phyloP scores from a whole-genome alignment of 176 grass and related monocot species.

The Carex kokanica region DNA sequence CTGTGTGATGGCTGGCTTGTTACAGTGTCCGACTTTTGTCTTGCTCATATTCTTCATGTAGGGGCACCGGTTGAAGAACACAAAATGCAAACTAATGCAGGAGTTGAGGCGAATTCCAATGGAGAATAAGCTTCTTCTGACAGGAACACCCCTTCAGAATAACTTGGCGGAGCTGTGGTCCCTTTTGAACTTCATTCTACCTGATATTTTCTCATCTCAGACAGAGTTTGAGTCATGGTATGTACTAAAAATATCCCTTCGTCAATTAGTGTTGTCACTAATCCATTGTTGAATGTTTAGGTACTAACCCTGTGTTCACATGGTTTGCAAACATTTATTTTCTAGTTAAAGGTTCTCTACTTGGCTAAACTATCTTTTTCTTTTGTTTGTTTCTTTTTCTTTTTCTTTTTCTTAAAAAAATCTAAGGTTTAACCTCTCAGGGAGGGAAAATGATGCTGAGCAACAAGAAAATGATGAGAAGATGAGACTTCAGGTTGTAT shows the following conservation, averaged over 20 bases:
- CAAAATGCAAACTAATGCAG: conserved; percentile 61
- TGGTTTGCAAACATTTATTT: conserved; percentile 7
- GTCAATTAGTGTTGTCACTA: background rate
- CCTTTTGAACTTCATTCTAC: conserved; percentile 92
- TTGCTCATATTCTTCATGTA: conserved; percentile 29
- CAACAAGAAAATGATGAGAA: conserved; percentile 77
- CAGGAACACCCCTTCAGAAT: conserved; percentile 94
- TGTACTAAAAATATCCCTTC: background rate
- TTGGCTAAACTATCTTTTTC: background rate
- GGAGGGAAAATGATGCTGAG: conserved; percentile 43
- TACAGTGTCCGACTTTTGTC: conserved; percentile 1
- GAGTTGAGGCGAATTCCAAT: conserved; percentile 82
- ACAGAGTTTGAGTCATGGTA: conserved; percentile 99
- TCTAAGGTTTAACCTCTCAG: conserved; percentile 92
- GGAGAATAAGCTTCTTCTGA: conserved; percentile 97
- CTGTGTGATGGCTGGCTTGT: background rate
- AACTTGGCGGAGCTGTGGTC: conserved; percentile 99
- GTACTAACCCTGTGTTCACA: background rate
- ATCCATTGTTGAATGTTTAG: background rate
- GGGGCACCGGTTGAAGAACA: conserved; percentile 97
- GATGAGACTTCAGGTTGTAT: conserved; percentile 62
- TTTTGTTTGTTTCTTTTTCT: background rate
- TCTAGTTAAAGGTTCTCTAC: background rate
- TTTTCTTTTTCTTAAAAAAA: conserved; percentile 14
- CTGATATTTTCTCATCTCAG: conserved; percentile 95